Evolutionary conservation across 495 filamentous ascomycete genomes (phyloP), one percentile per base, ranked within the genome.

Genomic region (Aspergillus incahuasiensis): DNA sequence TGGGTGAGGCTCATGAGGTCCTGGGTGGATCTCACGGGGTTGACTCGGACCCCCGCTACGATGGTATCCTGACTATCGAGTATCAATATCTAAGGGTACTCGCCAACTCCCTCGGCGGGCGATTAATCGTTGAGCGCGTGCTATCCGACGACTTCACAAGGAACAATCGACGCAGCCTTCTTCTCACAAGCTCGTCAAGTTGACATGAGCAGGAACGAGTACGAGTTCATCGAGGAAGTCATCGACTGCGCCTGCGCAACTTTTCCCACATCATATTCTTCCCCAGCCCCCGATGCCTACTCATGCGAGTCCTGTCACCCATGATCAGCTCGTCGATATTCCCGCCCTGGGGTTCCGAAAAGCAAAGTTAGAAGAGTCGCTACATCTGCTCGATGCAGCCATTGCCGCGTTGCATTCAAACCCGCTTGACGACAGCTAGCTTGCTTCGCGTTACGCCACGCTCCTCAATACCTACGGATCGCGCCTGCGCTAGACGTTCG

Each of bases 301-400:
- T 72, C 0, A 65, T 74, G 47, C 64, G 73, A 1, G 59, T 70
- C 20, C 67, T 74, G 42, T 64, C 71, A 3, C 66, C 72, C 21
- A 70, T 70, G n/a, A 72, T 68, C 9, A 70, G 66, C 12, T 64
- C 68, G 4, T 71, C 69, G 0, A 70, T 76, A 49, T 76, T 70
- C 42, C 57, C 74, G 68, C 66, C 32, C 54, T 76, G 5, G 73
- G 73, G 1, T 64, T 63, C 1, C 62, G 64, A 24, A 70, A 65
- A 30, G 52, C 60, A 6, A 67, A 73, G 51, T 55, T 75, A 15
- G 60, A 68, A 35, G 61, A 65, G 5, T 66, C 69, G 5, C 58
- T 75, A 3, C 60, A 65, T 19, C 65, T 73, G n/a, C 66, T 75
- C 11, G 69, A 74, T 20, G 46, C 52, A n/a, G 61, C 61, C 3